Base-by-base conservation (phyloP, 2,329 filamentous ascomycete genomes). In the Penicillium corylophilum region DNA sequence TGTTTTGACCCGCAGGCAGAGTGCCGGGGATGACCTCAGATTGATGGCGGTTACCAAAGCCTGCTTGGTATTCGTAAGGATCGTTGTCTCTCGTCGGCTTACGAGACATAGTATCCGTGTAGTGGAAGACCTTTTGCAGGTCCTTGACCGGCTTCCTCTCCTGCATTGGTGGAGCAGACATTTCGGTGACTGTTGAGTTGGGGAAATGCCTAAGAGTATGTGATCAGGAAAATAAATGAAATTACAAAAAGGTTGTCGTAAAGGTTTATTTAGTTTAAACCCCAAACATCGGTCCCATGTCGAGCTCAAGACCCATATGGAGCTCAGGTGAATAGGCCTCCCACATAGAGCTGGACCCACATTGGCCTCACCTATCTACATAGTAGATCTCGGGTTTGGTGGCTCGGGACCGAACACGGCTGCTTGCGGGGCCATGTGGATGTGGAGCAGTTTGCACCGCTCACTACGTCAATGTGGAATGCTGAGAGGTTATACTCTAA, bases 21-120 rank as follows among this genome's bases (percentile, higher is more conserved):
- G 65, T 67, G 0, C 67, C 67, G 5, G 66, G 63, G 16, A 70
- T 65, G 15, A 68, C 67, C 52, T 70, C 67, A 4, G 66, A 66
- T 44, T 66, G 62, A 48, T 60, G 59, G n/a, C 61, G 58, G 46
- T 68, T 69, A 4, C 64, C 64, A 51, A 64, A 69, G 5, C 65
- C 66, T 12, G 61, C 47, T 29, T 57, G 56, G 33, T 69, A 68
- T 35, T 65, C 63, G 42, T 69, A 67, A 1, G 63, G 64, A 47
- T 67, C 64, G 39, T 66, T 63, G 8, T 64, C 63, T 23, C 63
- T 59, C 12, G 64, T 67, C 3, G 64, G 64, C 42, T 63, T 66
- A 26, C 60, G 60, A n/a, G 49, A 54, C 55, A 61, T 61, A 4
- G 61, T 64, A 38, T 66, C 64, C n/a, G 64, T 64, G 33, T 66